phyloP scores from a whole-genome alignment of 225 moss, liverwort and hornwort species.

The Bryum argenteum region DNA sequence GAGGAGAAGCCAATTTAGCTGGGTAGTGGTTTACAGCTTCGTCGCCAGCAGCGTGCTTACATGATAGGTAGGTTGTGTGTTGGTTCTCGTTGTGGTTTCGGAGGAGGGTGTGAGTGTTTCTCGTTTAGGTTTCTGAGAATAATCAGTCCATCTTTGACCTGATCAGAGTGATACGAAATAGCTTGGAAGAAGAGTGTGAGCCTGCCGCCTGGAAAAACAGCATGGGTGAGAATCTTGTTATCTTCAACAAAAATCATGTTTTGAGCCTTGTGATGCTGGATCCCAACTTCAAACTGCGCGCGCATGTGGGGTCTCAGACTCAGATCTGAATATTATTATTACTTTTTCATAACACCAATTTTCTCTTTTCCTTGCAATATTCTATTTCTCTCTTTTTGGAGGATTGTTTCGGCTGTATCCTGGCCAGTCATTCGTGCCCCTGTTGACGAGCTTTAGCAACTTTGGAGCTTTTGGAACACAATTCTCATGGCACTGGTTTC shows the following conservation, averaged over 20 bases:
- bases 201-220: background rate
- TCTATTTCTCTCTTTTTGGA: slow-evolving; percentile 12
- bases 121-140: background rate
- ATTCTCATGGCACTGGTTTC: slow-evolving; percentile 4
- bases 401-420: slow-evolving; percentile 26
- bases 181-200: background rate
- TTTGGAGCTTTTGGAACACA: slow-evolving; percentile 24
- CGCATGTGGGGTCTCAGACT: background rate
- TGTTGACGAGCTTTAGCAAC: slow-evolving; percentile 20
- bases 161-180: background rate
- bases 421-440: slow-evolving; percentile 29
- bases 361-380: slow-evolving; percentile 3
- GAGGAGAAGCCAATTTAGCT: background rate
- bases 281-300: slow-evolving; percentile 13
- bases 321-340: slow-evolving; percentile 23
- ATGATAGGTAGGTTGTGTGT: background rate
- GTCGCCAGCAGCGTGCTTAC: background rate
- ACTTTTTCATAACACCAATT: background rate
- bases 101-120: background rate
- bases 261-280: slow-evolving; percentile 28
- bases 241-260: slow-evolving; percentile 13
- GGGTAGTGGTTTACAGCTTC: background rate
- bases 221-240: slow-evolving; percentile 30
- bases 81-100: background rate
- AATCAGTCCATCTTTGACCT: background rate